Evolutionary conservation across 148 eudicot species (phyloP).

Genomic region (Rhododendron kiyosumense): DNA sequence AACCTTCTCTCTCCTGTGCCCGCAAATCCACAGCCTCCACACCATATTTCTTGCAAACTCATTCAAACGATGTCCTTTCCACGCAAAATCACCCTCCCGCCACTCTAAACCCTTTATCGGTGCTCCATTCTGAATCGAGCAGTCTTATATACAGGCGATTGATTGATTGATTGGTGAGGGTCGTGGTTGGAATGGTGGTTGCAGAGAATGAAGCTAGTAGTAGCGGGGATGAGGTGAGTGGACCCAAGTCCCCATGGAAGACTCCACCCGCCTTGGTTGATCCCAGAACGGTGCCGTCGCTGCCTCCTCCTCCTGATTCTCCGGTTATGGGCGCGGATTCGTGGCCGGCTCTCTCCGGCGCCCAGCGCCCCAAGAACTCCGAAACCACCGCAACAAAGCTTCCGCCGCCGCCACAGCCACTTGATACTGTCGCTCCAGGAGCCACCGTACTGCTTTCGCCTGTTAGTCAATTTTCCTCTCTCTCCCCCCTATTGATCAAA

Average conservation of each 20-base stretch:
- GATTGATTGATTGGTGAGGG: neutral
- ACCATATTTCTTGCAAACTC: neutral
- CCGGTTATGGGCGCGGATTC: slow-evolving; percentile 43
- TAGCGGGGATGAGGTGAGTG: slow-evolving; percentile 22
- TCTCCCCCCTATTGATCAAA: neutral
- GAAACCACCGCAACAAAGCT: slow-evolving; percentile 11
- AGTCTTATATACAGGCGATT: neutral
- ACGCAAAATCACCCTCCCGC: neutral
- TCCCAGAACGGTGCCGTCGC: slow-evolving; percentile 11
- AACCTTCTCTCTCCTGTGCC: neutral
- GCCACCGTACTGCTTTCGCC: slow-evolving; percentile 19
- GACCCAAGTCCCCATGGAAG: slow-evolving; percentile 77
- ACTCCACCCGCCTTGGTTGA: slow-evolving; percentile 23
- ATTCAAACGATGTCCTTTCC: neutral
- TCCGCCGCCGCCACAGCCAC: neutral
- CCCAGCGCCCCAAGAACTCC: slow-evolving; percentile 38
- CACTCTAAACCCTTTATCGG: neutral
- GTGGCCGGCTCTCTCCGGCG: slow-evolving; percentile 76
- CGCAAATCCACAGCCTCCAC: neutral
- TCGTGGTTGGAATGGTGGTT: slow-evolving; percentile 32
- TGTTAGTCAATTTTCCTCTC: slow-evolving; percentile 16
- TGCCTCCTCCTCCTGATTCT: slow-evolving; percentile 22
- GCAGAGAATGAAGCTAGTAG: slow-evolving; percentile 43
- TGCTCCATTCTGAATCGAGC: neutral
- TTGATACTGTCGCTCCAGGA: slow-evolving; percentile 14